phyloP scores from a whole-genome alignment of 2,329 filamentous ascomycete species.

The Talaromyces marneffei region DNA sequence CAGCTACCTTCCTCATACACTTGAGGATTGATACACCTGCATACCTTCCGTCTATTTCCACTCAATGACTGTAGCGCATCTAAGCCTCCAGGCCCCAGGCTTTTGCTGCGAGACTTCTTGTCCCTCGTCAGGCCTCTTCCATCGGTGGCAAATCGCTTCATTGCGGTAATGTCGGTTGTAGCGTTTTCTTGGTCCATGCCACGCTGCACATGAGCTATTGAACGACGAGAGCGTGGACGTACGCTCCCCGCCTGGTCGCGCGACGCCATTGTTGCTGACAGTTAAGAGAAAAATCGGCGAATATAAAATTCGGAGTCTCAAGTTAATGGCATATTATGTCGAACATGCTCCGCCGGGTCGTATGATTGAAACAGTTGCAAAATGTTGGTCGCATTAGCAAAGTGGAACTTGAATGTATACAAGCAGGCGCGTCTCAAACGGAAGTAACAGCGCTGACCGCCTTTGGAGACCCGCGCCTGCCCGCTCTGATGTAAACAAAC shows the following conservation, averaged over 20 bases:
- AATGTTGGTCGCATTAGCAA: background rate
- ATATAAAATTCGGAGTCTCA: background rate
- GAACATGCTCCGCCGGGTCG: background rate
- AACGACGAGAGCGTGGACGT: conserved; percentile 56
- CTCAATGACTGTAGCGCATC: conserved; percentile 70
- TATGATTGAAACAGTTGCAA: background rate
- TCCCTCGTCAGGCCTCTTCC: conserved; percentile 37
- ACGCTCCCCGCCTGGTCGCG: conserved; percentile 30
- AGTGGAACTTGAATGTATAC: background rate
- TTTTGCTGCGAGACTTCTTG: conserved; percentile 84
- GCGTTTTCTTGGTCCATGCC: conserved; percentile 69
- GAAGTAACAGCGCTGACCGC: background rate
- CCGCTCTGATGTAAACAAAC: conserved; percentile 36
- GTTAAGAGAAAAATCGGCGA: background rate
- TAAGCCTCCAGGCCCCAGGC: conserved; percentile 84
- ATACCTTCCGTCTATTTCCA: conserved; percentile 75
- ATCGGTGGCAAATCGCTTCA: conserved; percentile 23
- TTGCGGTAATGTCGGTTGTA: conserved; percentile 58
- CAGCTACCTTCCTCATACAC: no score
- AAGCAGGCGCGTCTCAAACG: conserved; percentile 1
- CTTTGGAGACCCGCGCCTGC: conserved; percentile 9
- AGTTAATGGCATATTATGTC: background rate
- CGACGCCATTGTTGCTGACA: conserved; percentile 26
- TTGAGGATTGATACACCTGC: background rate
- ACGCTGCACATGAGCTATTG: conserved; percentile 58